Base-by-base conservation (phyloP, 1,284 basidiomycete species). In the Peniophora sp. region DNA sequence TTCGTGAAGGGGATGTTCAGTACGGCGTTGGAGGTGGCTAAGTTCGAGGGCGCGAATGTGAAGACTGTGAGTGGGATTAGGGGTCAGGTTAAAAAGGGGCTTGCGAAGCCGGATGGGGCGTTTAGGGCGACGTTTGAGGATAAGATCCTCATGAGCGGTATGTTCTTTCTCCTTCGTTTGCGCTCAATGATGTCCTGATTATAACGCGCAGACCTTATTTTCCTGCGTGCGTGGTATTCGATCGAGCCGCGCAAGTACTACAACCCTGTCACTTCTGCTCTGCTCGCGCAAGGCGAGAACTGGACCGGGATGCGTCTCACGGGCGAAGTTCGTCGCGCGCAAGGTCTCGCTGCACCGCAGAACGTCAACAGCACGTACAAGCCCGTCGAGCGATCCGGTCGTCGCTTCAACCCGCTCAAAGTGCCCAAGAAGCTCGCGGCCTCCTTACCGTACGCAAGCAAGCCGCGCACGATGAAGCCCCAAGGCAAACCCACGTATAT, bases 1-100 rank as follows among this genome's bases (percentile, higher is more conserved):
- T 99, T 99, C 65, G 77, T 99, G 60, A 94, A 89, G 73, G 93
- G 97, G 64, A 99, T 99, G 96, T 99, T 99, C 72, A 86, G 73
- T 54, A 85, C 81, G 47, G 84, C 91, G 11, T 77, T 99, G 27
- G 96, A 99, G 67, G 94, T 99, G 11, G 93, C 95, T 54, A 98
- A 97, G 68, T 99, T 99, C 61, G 97, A 99, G 68, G 97, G 97
- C 10, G 97, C 96, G 12, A 92, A 91, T 64, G 83, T 99, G 53
- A 78, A 87, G 57, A 99, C 97, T 0, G 97, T 99, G 8, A 95
- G 92, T 3, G 97, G 96, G 3, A 92, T 99, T 53, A 75, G 97
- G 36, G 96, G 96, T 17, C 95, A 98, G 68, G 83, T 99, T 48
- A 99, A 99, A 74, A 97, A 96, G 67, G 94, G 92, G 2, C 71